These are phyloP conservation scores for Lactifluus rugatus DNA, from an alignment of 768 basidiomycete genomes.

Conservation along the genomic window DNA sequence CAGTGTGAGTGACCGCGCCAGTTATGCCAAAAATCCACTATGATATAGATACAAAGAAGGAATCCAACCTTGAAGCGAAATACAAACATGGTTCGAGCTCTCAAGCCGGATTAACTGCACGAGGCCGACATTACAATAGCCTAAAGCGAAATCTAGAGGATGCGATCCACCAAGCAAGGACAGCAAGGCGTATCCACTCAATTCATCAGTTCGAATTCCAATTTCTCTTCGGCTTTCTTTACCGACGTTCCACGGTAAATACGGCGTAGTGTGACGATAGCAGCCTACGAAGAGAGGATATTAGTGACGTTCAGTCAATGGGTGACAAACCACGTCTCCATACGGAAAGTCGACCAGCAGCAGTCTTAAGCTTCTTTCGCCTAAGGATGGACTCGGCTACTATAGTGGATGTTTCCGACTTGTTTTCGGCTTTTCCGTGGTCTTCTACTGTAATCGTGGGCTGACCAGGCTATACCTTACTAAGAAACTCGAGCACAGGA, in stretches of 20 bases:
- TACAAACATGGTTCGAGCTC: neutral
- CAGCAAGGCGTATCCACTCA: neutral
- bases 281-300: neutral
- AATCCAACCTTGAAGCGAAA: neutral
- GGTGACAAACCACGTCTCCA: neutral
- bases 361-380: conserved; percentile 10
- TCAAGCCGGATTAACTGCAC: neutral
- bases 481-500: neutral
- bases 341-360: conserved; percentile 9
- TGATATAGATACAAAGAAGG: conserved; percentile 7
- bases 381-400: conserved; percentile 4
- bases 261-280: conserved; percentile 7
- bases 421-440: neutral
- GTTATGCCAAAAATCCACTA: conserved; percentile 1
- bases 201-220: conserved; percentile 11
- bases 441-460: neutral
- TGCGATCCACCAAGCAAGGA: neutral
- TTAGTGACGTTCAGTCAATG: neutral
- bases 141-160: neutral
- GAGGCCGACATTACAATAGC: neutral
- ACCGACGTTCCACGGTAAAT: conserved; percentile 9
- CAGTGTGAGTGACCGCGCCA: neutral
- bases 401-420: conserved; percentile 1
- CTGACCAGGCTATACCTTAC: neutral
- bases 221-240: conserved; percentile 11